A percentile compares a stretch with the other conserved stretches of the same genome.
Conservation (phyloP, 306 rosid genomes). For the Calophaca sinica region DNA sequence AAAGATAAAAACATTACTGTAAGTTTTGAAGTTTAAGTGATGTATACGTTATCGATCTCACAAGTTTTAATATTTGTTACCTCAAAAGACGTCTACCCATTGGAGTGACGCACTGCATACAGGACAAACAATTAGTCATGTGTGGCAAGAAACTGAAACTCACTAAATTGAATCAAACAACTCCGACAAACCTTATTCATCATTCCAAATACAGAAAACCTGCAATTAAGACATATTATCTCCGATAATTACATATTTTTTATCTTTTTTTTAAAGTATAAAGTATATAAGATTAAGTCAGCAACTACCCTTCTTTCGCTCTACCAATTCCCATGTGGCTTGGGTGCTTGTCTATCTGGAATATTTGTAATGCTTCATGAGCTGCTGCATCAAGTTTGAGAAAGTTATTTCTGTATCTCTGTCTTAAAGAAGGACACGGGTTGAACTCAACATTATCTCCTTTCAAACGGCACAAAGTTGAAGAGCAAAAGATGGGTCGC, state of each 20-base stretch:
- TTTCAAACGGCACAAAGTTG: conserved; percentile 34
- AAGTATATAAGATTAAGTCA: conserved; percentile 34
- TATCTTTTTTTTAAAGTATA: conserved; percentile 28
- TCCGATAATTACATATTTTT: conserved; percentile 34
- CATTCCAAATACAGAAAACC: conserved; percentile 98
- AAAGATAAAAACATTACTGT: background rate
- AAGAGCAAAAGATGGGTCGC: conserved; percentile 38
- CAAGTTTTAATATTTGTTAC: conserved; percentile 49
- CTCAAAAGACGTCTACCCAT: conserved; percentile 93
- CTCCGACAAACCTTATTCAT: conserved; percentile 82
- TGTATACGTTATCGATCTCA: background rate
- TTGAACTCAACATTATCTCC: conserved; percentile 26
- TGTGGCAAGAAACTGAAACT: conserved; percentile 31
- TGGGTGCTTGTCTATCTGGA: conserved; percentile 96
- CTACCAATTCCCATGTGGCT: conserved; percentile 99
- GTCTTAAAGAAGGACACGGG: conserved; percentile 59
- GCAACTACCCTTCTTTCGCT: conserved; percentile 94
- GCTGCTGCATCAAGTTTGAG: conserved; percentile 94
- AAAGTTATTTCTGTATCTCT: conserved; percentile 74
- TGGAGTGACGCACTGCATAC: conserved; percentile 84
- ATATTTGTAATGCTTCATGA: conserved; percentile 95
- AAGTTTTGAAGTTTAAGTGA: conserved; percentile 14
- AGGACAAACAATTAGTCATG: conserved; percentile 43
- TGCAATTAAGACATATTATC: conserved; percentile 52
- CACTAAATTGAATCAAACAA: conserved; percentile 42